Evolutionary conservation across 148 eudicot genomes (phyloP), one percentile per base, ranked within the genome.

Genomic region (Agrostemma githago): DNA sequence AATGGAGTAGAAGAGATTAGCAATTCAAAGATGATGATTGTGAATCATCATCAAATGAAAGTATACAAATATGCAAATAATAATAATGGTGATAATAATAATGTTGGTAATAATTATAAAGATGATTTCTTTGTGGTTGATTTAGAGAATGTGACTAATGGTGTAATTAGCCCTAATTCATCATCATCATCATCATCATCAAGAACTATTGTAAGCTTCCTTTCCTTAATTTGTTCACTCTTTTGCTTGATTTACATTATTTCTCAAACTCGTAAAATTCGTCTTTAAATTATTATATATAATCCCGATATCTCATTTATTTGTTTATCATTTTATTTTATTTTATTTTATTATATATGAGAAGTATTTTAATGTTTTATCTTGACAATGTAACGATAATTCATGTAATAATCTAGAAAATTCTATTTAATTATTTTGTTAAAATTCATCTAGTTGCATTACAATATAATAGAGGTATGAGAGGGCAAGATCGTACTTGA

Each of bases 91-190:
- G 1, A 26, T 26, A 79, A 74, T 56, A 63, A 63, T 38, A 81
- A 68, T n/a, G 41, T 48, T 37, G 48, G 62, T 38, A 81, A 68
- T n/a, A 17, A 20, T 37, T 42, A 61, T 60, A 79, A 77, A 66
- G 71, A 87, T 0, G 95, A 90, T 44, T 81, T 83, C 80, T 90
- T 84, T 72, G 61, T 83, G 10, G 86, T 92, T 8, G 96, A 92
- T 80, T 81, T 92, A 74, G 90, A 87, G 46, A 77, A 81, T 34
- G 80, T 89, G 17, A 82, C 89, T 56, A 83, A 79, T 79, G 79
- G 87, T 16, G 71, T 82, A 39, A 58, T 59, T 3, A 62, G 37
- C 54, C 37, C 82, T n/a, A 87, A 84, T 80, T 88, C 97, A 26
- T 26, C 34, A 26, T 26, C 34, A 26, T 26, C 34, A 71, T 88